Conservation (phyloP, 108 stramenopile species). For the Cylindrotheca fusiformis region DNA sequence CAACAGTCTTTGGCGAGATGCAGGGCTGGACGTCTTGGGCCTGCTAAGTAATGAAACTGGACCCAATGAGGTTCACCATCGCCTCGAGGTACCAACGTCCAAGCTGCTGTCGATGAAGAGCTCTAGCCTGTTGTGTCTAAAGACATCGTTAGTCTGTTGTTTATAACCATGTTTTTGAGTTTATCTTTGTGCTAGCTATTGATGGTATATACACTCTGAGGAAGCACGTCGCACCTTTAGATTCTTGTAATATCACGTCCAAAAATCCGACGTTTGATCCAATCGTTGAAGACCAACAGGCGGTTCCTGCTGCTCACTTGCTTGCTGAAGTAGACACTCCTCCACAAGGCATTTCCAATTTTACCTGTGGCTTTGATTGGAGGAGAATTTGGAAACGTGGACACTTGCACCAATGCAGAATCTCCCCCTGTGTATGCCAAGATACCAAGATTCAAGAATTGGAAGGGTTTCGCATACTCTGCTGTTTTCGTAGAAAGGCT, state of each 20-base stretch:
- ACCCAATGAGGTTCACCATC: too few species aligned
- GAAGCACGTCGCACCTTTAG: constrained; percentile 14
- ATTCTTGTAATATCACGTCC: constrained; percentile 82
- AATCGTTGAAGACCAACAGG: constrained; percentile 86
- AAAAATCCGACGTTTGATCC: constrained; percentile 83
- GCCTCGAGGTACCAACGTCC: too few species aligned
- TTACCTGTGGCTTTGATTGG: constrained; percentile 73
- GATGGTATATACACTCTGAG: background rate
- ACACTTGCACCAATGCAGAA: constrained; percentile 78
- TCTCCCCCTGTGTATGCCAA: constrained; percentile 92
- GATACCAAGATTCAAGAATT: constrained; percentile 93
- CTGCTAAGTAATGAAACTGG: too few species aligned
- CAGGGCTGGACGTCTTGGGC: too few species aligned
- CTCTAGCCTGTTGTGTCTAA: too few species aligned
- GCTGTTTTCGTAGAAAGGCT: constrained; percentile 43
- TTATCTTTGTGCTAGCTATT: background rate
- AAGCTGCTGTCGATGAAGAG: too few species aligned
- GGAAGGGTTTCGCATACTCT: constrained; percentile 89
- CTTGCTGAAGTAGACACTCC: constrained; percentile 88
- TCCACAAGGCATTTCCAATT: constrained; percentile 76
- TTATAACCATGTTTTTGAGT: background rate
- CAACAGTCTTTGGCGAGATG: too few species aligned
- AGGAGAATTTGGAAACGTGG: constrained; percentile 57
- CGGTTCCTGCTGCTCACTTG: constrained; percentile 89
- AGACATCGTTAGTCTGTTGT: too few species aligned